Evolutionary conservation across 1,284 basidiomycete species (phyloP), one percentile per base, ranked within the genome.

Genomic region (Cutaneotrichosporon sp.): DNA sequence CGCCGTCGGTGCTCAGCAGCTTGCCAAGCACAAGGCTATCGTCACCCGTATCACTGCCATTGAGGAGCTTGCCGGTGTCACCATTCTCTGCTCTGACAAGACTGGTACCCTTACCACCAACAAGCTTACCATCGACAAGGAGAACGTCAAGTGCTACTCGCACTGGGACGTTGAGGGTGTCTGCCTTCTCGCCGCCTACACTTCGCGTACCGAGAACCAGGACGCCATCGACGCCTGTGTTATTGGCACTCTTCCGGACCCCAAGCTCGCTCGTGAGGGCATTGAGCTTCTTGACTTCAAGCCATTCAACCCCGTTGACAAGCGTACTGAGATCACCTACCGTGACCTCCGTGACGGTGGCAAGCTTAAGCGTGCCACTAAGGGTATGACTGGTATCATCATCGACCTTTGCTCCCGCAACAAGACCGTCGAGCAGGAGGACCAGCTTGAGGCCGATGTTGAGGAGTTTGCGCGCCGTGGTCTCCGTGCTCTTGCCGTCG

Each of bases 221-320:
- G 94, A 97, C 69, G 91, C 93, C 55, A 97, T 97, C 66, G 93
- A 97, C 76, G 76, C 81, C 31, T 91, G 88, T 64, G 88, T 96
- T 61, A 87, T 93, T 51, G 78, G 81, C 55, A 86, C 90, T 52
- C 80, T 94, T 53, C 84, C 85, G 51, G 87, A 90, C 73, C 68
- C 83, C 6, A 44, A 75, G 38, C 81, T 82, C 60, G 91, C 93
- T 57, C 92, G 92, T 64, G 82, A 82, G 54, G 93, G 92, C 49
- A 96, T 97, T 79, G 91, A 89, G 75, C 84, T 97, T 52, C 81
- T 97, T 71, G 91, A 97, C 78, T 98, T 98, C 84, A 97, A 94
- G 81, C 92, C 94, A 19, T 97, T 97, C 84, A 94, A 97, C 82
- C 93, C 94, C 54, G 90, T 94, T 66, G 91, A 94, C 82, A 97